phyloP scores from a whole-genome alignment of 306 rosid genomes.

The Acacia melanoxylon region DNA sequence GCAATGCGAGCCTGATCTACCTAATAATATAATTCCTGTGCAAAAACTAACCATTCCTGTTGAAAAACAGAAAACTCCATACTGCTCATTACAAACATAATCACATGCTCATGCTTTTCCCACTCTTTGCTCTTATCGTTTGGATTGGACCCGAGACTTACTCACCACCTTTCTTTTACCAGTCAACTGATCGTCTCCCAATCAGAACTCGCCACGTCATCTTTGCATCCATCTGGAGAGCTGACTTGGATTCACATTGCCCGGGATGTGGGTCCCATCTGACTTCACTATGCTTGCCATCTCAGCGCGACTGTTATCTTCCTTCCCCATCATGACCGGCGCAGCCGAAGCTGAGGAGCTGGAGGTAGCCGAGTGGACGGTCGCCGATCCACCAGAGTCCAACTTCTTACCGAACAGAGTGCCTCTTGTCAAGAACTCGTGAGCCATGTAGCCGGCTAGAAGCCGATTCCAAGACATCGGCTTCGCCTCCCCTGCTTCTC shows the following conservation, averaged over 20 bases:
- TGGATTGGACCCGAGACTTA: neutral
- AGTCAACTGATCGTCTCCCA: neutral
- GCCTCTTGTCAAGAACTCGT: constrained; percentile 3
- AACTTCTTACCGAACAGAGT: constrained; percentile 2
- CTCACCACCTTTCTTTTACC: neutral
- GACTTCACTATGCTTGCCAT: constrained; percentile 13
- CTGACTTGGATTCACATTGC: neutral
- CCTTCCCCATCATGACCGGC: neutral
- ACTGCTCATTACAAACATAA: neutral
- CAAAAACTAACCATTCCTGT: neutral
- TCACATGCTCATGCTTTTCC: neutral
- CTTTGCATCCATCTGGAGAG: neutral
- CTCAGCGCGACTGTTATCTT: neutral
- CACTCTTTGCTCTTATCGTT: neutral
- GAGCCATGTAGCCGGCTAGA: constrained; percentile 19
- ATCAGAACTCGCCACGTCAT: neutral
- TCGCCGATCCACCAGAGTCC: neutral
- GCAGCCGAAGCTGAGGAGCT: neutral
- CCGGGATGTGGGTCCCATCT: constrained; percentile 15
- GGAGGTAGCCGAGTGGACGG: neutral
- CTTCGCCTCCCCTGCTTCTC: neutral
- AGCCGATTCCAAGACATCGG: neutral
- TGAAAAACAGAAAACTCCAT: neutral
- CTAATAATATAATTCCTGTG: neutral
- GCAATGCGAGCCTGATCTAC: no score